Evolutionary conservation across 2,329 filamentous ascomycete species (phyloP).

Genomic region (Aspergillus fischeri): DNA sequence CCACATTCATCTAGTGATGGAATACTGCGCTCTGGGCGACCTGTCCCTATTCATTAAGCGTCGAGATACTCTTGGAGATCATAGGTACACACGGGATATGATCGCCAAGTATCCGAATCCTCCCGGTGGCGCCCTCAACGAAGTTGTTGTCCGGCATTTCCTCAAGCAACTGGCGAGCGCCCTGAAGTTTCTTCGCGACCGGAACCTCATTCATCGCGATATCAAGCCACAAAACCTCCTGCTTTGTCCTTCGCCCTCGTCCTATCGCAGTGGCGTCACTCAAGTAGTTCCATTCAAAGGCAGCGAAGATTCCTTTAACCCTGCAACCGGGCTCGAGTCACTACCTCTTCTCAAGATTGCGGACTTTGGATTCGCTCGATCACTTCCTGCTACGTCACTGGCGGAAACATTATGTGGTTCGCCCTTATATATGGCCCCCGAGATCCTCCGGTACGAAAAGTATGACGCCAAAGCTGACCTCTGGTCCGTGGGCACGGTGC

Average conservation of each 20-base stretch:
- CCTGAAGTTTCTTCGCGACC: conserved; percentile 76
- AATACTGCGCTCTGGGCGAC: conserved; percentile 95
- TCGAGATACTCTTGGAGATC: conserved; percentile 71
- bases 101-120: conserved; percentile 88
- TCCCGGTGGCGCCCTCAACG: conserved; percentile 79
- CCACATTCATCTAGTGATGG: conserved; percentile 96
- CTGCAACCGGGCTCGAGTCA: conserved; percentile 73
- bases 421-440: conserved; percentile 96
- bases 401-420: conserved; percentile 96
- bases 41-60: conserved; percentile 95
- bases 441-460: conserved; percentile 94
- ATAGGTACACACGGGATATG: conserved; percentile 82
- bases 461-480: conserved; percentile 96
- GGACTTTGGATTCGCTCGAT: conserved; percentile 96
- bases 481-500: conserved; percentile 94
- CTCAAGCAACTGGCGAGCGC: conserved; percentile 92
- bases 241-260: conserved; percentile 72
- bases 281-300: conserved; percentile 69
- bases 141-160: conserved; percentile 95
- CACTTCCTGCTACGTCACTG: conserved; percentile 82
- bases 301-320: conserved; percentile 75
- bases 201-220: conserved; percentile 91
- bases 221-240: conserved; percentile 96
- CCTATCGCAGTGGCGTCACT: conserved; percentile 61
- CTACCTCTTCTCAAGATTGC: conserved; percentile 96